A percentile compares a stretch with the other conserved stretches of the same genome.
Conservation (phyloP, 2,329 filamentous ascomycete species). For the Xylaria sp. region DNA sequence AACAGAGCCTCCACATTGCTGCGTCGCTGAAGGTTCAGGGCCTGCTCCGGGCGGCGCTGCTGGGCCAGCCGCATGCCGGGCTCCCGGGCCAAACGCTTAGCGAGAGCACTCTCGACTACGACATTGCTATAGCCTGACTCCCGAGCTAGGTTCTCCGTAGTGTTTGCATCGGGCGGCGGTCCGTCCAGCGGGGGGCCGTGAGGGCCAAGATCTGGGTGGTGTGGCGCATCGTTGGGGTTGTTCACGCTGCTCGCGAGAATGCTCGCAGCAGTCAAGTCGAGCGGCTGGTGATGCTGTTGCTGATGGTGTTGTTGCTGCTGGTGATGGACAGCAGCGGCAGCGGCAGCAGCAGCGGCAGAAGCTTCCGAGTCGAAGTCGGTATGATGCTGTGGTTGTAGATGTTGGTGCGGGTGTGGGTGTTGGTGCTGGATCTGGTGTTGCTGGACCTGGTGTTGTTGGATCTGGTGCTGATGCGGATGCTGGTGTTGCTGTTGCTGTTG, state of each 20-base stretch:
- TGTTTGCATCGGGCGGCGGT: conserved; percentile 45
- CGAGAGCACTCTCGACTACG: conserved; percentile 64
- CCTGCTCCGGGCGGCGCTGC: conserved; percentile 65
- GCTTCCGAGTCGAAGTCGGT: conserved; percentile 45
- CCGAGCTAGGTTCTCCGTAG: conserved; percentile 60
- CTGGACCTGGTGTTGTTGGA: conserved; percentile 35
- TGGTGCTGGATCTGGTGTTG: conserved; percentile 33
- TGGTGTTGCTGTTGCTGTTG: conserved; percentile 39
- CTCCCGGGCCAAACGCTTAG: conserved; percentile 64
- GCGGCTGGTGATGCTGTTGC: conserved; percentile 49
- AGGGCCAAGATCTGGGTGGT: conserved; percentile 46
- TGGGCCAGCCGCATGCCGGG: conserved; percentile 61
- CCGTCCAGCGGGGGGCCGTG: conserved; percentile 40
- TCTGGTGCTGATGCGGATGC: conserved; percentile 39
- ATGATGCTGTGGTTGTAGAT: conserved; percentile 42
- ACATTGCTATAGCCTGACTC: conserved; percentile 60
- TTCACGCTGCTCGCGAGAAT: conserved; percentile 50
- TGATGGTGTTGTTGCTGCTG: conserved; percentile 46
- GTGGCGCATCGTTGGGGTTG: conserved; percentile 45
- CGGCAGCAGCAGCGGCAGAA: conserved; percentile 49
- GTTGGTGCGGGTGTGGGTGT: conserved; percentile 36
- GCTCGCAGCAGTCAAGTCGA: conserved; percentile 49
- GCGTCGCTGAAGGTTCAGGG: conserved; percentile 65
- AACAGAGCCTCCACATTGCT: conserved; percentile 71
- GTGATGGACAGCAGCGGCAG: conserved; percentile 50